These are phyloP conservation scores for Odontarrhena argentea DNA, from an alignment of 345 rosid genomes.

Conservation along the genomic window DNA sequence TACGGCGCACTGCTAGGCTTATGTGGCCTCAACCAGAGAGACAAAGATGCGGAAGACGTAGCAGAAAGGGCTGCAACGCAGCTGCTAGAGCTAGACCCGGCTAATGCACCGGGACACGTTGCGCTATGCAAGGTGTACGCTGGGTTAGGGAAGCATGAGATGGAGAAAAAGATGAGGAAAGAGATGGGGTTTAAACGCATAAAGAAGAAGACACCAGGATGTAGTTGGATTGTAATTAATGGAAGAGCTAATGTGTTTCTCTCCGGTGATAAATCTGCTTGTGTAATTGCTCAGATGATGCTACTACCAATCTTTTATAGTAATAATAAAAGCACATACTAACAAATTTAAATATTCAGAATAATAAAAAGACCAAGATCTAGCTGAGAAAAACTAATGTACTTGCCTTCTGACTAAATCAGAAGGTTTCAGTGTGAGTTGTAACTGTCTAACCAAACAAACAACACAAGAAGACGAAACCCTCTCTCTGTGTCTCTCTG, in stretches of 20 bases:
- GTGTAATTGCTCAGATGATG: constrained; percentile 42
- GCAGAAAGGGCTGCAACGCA: constrained; percentile 53
- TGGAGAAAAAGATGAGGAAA: constrained; percentile 63
- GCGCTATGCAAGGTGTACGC: constrained; percentile 68
- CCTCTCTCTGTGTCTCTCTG: constrained; percentile 28
- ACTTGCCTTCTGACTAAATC: constrained; percentile 23
- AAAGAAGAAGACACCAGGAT: constrained; percentile 71
- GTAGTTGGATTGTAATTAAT: constrained; percentile 69
- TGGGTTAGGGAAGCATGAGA: constrained; percentile 49
- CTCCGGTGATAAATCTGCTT: constrained; percentile 58
- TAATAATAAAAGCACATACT: background rate
- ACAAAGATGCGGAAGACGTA: constrained; percentile 34
- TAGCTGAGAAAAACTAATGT: constrained; percentile 10
- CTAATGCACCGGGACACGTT: constrained; percentile 70
- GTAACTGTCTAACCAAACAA: constrained; percentile 38
- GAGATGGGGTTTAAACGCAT: constrained; percentile 76
- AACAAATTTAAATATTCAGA: too few relatives aligned
- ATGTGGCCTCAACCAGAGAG: constrained; percentile 51
- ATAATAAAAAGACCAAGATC: background rate
- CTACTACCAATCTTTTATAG: constrained; percentile 41
- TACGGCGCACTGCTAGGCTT: constrained; percentile 75
- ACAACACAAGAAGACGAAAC: constrained; percentile 17
- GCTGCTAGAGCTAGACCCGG: constrained; percentile 64
- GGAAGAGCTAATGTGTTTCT: constrained; percentile 56
- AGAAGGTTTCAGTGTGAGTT: constrained; percentile 35